Conservation (phyloP, 768 basidiomycete genomes). For the Russula foetens region DNA sequence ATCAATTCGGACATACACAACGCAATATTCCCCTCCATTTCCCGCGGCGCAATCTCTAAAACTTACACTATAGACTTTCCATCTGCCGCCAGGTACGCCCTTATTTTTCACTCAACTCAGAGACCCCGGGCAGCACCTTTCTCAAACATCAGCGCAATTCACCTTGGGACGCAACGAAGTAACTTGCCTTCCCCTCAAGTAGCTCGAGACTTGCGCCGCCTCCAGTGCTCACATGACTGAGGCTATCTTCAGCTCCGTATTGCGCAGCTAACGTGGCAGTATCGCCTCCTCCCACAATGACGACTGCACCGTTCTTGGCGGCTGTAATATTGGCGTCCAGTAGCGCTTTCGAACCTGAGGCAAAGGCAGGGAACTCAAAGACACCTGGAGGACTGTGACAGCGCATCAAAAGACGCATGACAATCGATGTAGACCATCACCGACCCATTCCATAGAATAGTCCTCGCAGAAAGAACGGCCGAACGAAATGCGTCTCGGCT, state of each 20-base stretch:
- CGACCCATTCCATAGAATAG: conserved; percentile 94
- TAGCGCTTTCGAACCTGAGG: conserved; percentile 73
- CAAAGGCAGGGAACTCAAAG: conserved; percentile 93
- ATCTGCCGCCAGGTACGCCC: neutral
- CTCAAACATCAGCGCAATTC: conserved; percentile 19
- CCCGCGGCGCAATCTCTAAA: neutral
- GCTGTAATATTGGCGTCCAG: conserved; percentile 85
- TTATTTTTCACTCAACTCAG: conserved; percentile 79
- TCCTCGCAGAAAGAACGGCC: conserved; percentile 83
- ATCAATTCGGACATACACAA: neutral
- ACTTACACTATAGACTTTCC: conserved; percentile 7
- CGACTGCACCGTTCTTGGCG: conserved; percentile 75
- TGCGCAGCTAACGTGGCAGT: conserved; percentile 96
- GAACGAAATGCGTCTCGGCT: conserved; percentile 70
- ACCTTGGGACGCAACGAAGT: neutral
- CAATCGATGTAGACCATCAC: conserved; percentile 20
- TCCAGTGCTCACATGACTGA: conserved; percentile 96
- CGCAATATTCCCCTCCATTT: neutral
- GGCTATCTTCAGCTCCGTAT: conserved; percentile 71
- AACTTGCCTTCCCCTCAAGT: conserved; percentile 89
- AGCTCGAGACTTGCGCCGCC: conserved; percentile 92
- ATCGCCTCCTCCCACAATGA: conserved; percentile 94
- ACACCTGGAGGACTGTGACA: conserved; percentile 82
- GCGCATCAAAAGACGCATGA: neutral
- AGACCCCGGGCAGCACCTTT: conserved; percentile 84